These are phyloP conservation scores for Eucalyptus marginata DNA, from an alignment of 345 rosid species.

Conservation along the genomic window DNA sequence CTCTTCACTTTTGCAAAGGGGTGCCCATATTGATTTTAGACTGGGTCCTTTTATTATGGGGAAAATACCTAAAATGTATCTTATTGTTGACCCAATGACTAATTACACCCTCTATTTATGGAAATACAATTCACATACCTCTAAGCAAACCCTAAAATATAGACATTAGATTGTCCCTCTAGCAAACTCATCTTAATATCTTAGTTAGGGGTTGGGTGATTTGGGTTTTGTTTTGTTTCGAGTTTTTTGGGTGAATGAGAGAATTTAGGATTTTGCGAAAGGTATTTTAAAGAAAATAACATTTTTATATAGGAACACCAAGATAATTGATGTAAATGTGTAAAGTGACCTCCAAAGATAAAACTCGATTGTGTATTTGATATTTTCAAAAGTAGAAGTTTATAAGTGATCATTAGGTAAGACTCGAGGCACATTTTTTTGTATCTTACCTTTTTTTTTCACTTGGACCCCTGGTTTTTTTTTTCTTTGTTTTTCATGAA, in stretches of 20 bases:
- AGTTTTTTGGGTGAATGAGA: not conserved
- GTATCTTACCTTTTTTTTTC: not conserved
- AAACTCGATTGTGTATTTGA: not conserved
- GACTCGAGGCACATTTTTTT: not conserved
- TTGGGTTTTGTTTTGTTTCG: not conserved
- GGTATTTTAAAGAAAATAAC: not conserved
- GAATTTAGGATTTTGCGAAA: no score
- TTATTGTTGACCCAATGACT: no score
- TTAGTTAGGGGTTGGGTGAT: not conserved
- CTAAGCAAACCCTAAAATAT: not conserved
- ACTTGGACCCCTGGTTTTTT: not conserved
- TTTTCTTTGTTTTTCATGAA: not conserved
- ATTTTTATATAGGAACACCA: not conserved
- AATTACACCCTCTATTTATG: no score
- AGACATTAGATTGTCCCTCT: no score
- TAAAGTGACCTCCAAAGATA: not conserved
- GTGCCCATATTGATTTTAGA: not conserved
- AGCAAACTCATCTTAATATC: not conserved
- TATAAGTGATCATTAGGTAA: not conserved
- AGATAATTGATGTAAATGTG: not conserved
- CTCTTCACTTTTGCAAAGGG: not conserved
- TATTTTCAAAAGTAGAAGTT: not conserved
- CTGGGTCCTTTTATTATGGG: not conserved
- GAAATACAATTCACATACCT: not conserved
- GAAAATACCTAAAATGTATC: no score